A percentile compares a stretch with the other conserved stretches of the same genome.
These are phyloP conservation scores for Musa acuminata DNA, from an alignment of 176 grass and related monocot species.

Conservation along the genomic window DNA sequence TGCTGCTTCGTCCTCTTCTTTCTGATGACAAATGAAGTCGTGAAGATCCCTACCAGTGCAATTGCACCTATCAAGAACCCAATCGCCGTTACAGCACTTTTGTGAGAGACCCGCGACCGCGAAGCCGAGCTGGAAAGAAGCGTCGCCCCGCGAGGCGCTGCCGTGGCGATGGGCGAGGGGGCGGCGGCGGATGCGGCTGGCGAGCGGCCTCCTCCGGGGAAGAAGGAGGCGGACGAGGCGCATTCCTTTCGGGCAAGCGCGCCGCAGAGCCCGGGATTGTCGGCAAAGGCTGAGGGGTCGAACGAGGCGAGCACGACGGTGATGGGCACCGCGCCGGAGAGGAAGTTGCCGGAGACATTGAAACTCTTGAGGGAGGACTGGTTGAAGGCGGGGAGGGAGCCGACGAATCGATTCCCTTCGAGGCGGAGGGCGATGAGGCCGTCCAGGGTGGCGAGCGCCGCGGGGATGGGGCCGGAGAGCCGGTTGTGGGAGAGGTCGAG, in stretches of 20 bases:
- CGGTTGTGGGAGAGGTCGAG: constrained; percentile 10
- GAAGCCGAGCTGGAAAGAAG: constrained; percentile 33
- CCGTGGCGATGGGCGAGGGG: not conserved
- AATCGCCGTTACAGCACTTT: constrained; percentile 17
- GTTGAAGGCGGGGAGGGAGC: constrained; percentile 64
- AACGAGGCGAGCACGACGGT: constrained; percentile 36
- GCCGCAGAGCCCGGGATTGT: constrained; percentile 72
- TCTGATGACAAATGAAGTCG: constrained; percentile 32
- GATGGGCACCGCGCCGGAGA: constrained; percentile 70
- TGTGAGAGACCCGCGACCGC: constrained; percentile 23
- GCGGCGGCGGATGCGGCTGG: not conserved
- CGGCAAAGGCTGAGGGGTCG: constrained; percentile 37
- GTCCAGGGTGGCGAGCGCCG: constrained; percentile 36
- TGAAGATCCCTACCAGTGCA: constrained; percentile 34
- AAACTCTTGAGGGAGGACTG: constrained; percentile 57
- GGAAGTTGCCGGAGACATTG: constrained; percentile 76
- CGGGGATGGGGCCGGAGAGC: not conserved
- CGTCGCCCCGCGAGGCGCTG: constrained; percentile 20
- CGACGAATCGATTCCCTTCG: constrained; percentile 60
- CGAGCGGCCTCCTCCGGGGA: constrained; percentile 28
- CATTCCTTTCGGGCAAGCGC: constrained; percentile 61
- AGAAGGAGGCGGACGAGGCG: constrained; percentile 36
- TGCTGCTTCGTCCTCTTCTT: constrained; percentile 34
- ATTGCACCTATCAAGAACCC: constrained; percentile 28
- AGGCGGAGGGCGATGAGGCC: constrained; percentile 47